phyloP scores from a whole-genome alignment of 2,329 filamentous ascomycete genomes.

The Fusarium sp. region DNA sequence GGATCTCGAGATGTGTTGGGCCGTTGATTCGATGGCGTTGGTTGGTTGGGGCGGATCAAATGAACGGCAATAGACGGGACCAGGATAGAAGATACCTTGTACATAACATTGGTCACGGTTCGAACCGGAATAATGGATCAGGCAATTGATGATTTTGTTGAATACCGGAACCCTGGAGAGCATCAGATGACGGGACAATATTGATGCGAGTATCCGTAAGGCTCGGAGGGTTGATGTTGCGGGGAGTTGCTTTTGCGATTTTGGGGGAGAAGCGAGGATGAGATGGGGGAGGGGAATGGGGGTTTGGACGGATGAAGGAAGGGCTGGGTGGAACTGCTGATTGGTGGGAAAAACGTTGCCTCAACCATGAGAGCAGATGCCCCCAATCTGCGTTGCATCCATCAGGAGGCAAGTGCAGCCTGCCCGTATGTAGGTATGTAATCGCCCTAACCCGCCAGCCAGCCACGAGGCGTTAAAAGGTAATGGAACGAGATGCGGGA shows the following conservation, averaged over 20 bases:
- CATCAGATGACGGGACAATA: conserved; percentile 2
- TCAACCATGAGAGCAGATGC: not conserved
- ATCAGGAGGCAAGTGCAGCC: not conserved
- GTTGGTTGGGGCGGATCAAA: not conserved
- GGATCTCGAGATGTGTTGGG: not conserved
- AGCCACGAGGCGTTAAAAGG: not conserved
- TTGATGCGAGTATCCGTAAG: not conserved
- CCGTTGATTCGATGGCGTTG: conserved; percentile 14
- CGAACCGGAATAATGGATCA: not conserved
- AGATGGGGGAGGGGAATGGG: not conserved
- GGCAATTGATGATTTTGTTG: not conserved
- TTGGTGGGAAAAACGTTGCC: conserved; percentile 11
- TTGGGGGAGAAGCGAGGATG: conserved; percentile 7
- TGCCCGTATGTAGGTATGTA: not conserved
- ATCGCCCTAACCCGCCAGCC: not conserved
- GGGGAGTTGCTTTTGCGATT: conserved; percentile 9
- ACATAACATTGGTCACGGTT: not conserved
- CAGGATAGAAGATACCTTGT: conserved; percentile 10
- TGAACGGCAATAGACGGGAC: not conserved
- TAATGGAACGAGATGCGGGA: not conserved
- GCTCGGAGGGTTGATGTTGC: not conserved
- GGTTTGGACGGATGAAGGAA: conserved; percentile 1
- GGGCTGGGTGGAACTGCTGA: not conserved
- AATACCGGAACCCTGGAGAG: not conserved
- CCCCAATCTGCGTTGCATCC: conserved; percentile 8